Evolutionary conservation across 768 basidiomycete species (phyloP).

Genomic region (Rhodotorula kratochvilovae): DNA sequence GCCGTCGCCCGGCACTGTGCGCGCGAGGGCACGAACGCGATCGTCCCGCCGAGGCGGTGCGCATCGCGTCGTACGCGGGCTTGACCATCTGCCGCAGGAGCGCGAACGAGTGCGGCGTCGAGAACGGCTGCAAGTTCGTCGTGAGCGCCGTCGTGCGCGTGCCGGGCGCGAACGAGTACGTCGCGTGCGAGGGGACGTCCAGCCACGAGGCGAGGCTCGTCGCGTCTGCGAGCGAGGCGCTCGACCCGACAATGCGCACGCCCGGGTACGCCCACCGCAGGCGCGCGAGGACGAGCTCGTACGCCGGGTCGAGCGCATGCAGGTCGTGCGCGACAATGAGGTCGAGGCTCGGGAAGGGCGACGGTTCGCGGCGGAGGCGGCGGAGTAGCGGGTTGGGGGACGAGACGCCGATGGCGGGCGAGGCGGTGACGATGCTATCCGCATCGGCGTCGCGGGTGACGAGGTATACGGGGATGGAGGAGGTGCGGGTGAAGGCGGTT

Average conservation of each 20-base stretch:
- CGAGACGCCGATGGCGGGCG: constrained; percentile 39
- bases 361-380: constrained; percentile 21
- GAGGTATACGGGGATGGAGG: constrained; percentile 31
- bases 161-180: constrained; percentile 70
- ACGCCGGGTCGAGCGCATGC: constrained; percentile 70
- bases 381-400: constrained; percentile 43
- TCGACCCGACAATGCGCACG: constrained; percentile 71
- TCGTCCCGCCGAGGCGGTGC: constrained; percentile 51
- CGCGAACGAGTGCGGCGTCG: constrained; percentile 76
- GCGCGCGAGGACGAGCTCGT: constrained; percentile 76
- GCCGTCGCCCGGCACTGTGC: constrained; percentile 69
- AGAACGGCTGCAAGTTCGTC: constrained; percentile 69
- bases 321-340: constrained; percentile 78
- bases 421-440: not conserved
- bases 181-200: constrained; percentile 57
- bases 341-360: constrained; percentile 52
- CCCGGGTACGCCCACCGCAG: constrained; percentile 61
- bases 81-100: constrained; percentile 89
- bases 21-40: constrained; percentile 85
- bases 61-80: constrained; percentile 73
- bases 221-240: constrained; percentile 73
- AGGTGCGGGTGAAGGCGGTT: constrained; percentile 32
- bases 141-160: constrained; percentile 76
- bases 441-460: constrained; percentile 19
- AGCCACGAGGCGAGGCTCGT: constrained; percentile 79